Base-by-base conservation (phyloP, 2,329 filamentous ascomycete species). In the Stemphylium beticola region DNA sequence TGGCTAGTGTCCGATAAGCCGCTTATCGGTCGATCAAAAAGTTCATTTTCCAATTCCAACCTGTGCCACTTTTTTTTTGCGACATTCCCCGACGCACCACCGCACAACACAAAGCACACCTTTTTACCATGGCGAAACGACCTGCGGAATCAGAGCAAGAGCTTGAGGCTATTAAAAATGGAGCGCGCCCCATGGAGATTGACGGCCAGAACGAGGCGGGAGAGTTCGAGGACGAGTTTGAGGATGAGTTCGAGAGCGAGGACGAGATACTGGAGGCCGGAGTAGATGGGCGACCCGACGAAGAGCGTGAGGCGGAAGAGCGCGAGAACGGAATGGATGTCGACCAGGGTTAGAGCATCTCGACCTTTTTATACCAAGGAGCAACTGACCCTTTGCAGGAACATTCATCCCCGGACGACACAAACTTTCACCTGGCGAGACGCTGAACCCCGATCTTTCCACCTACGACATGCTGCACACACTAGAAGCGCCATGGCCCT, bases 401-500 rank as follows among this genome's bases (percentile, higher is more conserved):
- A 96, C 92, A 36, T 99, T 98, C 77, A 97, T 99, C 68, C 92
- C 96, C 64, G 95, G 95, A 61, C 87, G 95, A 69, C 92, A 92
- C 76, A 93, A 95, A 79, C 85, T 98, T 60, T 91, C 92, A 61
- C 88, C 92, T 11, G 93, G 92, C 67, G 92, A 98, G 81, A 93
- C 92, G 4, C 84, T 99, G 52, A 87, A 92, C 3, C 93, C 95
- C 12, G 95, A 99, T 77, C 83, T 91, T 55, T 91, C 90, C n/a
- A 93, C 93, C 5, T 99, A 99, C 80, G 90, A 97, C 75, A 96
- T 99, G 92, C 86, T 99, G 55, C 95, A 99, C 81, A 92, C 87
- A 58, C 85, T 99, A 61, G 95, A 90, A 76, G 93, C 93, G 7
- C 92, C 92, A 1, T 99, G 95, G 95, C 95, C 95, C 3, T 99